Evolutionary conservation across 2,329 filamentous ascomycete genomes (phyloP).

Genomic region (Diaporthe vaccinii): DNA sequence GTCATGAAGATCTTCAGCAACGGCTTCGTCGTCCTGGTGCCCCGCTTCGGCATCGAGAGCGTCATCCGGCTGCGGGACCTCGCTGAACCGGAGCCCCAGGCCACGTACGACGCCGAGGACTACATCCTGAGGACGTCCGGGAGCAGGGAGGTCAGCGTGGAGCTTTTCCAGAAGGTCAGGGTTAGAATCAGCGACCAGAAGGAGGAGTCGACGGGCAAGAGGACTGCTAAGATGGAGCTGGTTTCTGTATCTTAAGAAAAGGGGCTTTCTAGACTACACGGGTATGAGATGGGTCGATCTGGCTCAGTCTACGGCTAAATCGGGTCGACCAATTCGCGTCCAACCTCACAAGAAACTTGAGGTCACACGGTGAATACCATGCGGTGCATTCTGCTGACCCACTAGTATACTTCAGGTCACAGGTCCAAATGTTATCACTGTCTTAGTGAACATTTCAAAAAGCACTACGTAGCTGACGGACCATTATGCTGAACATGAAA

Average conservation of each 20-base stretch:
- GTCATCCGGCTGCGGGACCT: slow-evolving; percentile 89
- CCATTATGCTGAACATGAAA: background rate
- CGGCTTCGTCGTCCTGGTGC: slow-evolving; percentile 96
- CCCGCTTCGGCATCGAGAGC: slow-evolving; percentile 94
- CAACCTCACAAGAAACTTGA: background rate
- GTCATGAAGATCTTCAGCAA: slow-evolving; percentile 98
- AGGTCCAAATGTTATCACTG: background rate
- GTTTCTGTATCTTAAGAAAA: slow-evolving; percentile 53
- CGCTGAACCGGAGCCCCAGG: slow-evolving; percentile 81
- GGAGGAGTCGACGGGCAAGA: slow-evolving; percentile 96
- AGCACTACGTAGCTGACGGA: background rate
- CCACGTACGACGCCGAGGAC: slow-evolving; percentile 86
- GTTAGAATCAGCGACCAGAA: slow-evolving; percentile 93
- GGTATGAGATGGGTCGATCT: background rate
- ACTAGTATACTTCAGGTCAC: background rate
- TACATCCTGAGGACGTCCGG: slow-evolving; percentile 79
- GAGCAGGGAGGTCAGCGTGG: slow-evolving; percentile 71
- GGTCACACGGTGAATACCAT: background rate
- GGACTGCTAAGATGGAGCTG: slow-evolving; percentile 84
- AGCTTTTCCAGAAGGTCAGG: slow-evolving; percentile 91
- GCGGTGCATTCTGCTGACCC: background rate
- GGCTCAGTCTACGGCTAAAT: background rate
- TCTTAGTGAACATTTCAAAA: background rate
- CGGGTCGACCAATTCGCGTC: background rate
- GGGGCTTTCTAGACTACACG: background rate